Evolutionary conservation across 768 basidiomycete genomes (phyloP).

Genomic region (Suillus fuscotomentosus): DNA sequence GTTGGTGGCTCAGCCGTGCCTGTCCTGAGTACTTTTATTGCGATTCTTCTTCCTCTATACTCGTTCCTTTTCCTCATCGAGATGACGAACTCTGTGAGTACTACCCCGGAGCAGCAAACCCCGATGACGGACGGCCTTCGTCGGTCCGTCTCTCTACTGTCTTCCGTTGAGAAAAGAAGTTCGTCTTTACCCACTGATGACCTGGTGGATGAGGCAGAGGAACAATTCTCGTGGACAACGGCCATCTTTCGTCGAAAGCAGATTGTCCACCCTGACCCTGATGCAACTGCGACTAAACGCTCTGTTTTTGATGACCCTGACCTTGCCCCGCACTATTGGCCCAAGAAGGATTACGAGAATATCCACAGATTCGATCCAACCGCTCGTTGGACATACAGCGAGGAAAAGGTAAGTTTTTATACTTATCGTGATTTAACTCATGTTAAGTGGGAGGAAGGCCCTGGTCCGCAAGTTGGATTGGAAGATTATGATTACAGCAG

Average conservation of each 20-base stretch:
- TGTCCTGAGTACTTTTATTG: neutral
- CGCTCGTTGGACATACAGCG: slow-evolving; percentile 58
- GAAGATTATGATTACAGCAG: slow-evolving; percentile 58
- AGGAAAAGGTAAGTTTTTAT: slow-evolving; percentile 41
- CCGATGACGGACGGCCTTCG: no score
- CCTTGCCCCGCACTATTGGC: slow-evolving; percentile 42
- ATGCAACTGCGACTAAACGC: slow-evolving; percentile 46
- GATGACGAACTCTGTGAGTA: neutral
- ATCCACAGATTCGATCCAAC: slow-evolving; percentile 53
- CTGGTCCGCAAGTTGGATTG: slow-evolving; percentile 57
- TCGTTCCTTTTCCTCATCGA: neutral
- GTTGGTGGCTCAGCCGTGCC: neutral
- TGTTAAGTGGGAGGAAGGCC: slow-evolving; percentile 28
- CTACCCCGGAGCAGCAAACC: neutral
- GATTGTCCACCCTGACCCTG: slow-evolving; percentile 18
- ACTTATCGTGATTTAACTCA: neutral
- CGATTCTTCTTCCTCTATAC: neutral
- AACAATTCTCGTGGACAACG: slow-evolving; percentile 7
- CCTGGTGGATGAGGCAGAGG: slow-evolving; percentile 11
- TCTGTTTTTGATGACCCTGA: slow-evolving; percentile 53
- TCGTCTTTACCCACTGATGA: neutral
- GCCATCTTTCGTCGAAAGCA: slow-evolving; percentile 9
- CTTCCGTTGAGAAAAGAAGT: slow-evolving; percentile 1
- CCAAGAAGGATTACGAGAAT: slow-evolving; percentile 53
- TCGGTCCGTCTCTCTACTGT: neutral